phyloP scores from a whole-genome alignment of 495 filamentous ascomycete genomes.

The Achaetomiella virescens region DNA sequence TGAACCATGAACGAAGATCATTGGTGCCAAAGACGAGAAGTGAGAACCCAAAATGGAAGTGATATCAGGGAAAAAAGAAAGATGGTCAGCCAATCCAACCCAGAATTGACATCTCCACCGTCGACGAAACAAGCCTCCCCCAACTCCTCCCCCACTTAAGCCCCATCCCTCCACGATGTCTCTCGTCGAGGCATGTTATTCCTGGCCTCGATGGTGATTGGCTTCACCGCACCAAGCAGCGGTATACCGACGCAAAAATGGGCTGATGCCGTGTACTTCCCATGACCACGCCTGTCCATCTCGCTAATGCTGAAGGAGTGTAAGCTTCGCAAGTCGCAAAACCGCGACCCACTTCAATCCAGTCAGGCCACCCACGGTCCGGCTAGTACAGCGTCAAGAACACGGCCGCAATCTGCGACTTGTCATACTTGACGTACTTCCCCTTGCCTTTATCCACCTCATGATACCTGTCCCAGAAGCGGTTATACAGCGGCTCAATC shows the following conservation, averaged over 20 bases:
- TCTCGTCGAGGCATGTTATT: not conserved
- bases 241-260: not conserved
- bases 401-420: slow-evolving; percentile 54
- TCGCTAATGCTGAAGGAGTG: too few relatives aligned
- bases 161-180: too few relatives aligned
- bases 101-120: not conserved
- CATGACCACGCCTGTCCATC: too few relatives aligned
- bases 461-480: slow-evolving; percentile 97
- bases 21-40: not conserved
- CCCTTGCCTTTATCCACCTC: slow-evolving; percentile 94
- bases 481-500: slow-evolving; percentile 86
- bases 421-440: slow-evolving; percentile 97
- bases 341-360: too few relatives aligned
- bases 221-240: not conserved
- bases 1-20: not conserved
- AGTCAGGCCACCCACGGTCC: not conserved
- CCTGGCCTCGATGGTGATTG: not conserved
- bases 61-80: not conserved
- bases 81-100: not conserved
- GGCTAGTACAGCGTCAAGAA: slow-evolving; percentile 44
- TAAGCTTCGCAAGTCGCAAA: too few relatives aligned
- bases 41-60: not conserved
- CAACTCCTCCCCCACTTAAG: not conserved
- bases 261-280: not conserved
- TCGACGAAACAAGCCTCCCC: not conserved